These are phyloP conservation scores for Thelonectria rubi DNA, from an alignment of 2,329 filamentous ascomycete species.

Conservation along the genomic window DNA sequence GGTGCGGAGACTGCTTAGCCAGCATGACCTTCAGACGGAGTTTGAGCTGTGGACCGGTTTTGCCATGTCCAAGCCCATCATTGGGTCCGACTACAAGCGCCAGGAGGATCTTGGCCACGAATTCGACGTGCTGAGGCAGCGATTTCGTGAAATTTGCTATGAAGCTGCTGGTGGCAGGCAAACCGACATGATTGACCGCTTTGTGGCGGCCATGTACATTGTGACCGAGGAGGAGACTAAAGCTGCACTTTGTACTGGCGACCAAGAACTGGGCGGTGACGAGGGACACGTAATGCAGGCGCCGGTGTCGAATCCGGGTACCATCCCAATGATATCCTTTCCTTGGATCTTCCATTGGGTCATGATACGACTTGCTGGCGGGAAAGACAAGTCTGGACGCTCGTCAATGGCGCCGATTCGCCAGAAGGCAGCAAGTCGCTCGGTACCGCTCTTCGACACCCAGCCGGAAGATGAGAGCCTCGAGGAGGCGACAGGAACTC, in stretches of 20 bases:
- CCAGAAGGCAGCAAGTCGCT: slow-evolving; percentile 6
- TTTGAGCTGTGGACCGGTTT: slow-evolving; percentile 94
- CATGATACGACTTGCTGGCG: slow-evolving; percentile 47
- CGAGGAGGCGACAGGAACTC: background rate
- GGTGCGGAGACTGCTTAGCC: slow-evolving; percentile 82
- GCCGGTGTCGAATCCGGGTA: slow-evolving; percentile 46
- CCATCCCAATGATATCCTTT: slow-evolving; percentile 88
- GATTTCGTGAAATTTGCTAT: slow-evolving; percentile 73
- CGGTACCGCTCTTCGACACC: background rate
- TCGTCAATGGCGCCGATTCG: slow-evolving; percentile 28
- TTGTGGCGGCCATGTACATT: slow-evolving; percentile 88
- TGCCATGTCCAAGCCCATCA: slow-evolving; percentile 75
- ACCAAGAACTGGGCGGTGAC: slow-evolving; percentile 42
- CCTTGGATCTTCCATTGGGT: slow-evolving; percentile 88
- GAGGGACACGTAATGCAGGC: slow-evolving; percentile 43
- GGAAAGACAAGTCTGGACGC: slow-evolving; percentile 34
- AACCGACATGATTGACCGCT: slow-evolving; percentile 69
- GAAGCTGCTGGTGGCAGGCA: slow-evolving; percentile 69
- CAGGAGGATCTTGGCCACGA: slow-evolving; percentile 83
- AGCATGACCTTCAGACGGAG: slow-evolving; percentile 84
- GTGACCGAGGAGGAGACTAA: slow-evolving; percentile 78
- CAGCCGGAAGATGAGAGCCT: background rate
- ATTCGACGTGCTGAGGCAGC: slow-evolving; percentile 70
- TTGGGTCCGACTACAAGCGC: slow-evolving; percentile 83
- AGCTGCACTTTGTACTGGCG: slow-evolving; percentile 61